A percentile compares a stretch with the other conserved stretches of the same genome.
Evolutionary conservation across 768 basidiomycete genomes (phyloP).

Genomic region (Holtermanniella nyarrowii): DNA sequence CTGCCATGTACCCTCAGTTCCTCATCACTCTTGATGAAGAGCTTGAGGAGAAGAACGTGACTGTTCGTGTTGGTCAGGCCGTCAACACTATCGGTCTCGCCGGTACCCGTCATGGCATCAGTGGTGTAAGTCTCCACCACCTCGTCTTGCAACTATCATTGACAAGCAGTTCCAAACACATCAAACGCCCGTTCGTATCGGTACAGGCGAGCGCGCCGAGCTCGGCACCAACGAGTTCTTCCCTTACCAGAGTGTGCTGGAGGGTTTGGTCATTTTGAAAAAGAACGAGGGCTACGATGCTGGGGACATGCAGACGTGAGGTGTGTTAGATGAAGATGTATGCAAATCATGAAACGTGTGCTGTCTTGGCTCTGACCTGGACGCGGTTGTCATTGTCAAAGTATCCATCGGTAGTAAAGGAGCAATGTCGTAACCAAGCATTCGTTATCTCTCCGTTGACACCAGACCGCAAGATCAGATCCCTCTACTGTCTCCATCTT

Average conservation of each 20-base stretch:
- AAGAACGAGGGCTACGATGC: constrained; percentile 49
- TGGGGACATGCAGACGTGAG: constrained; percentile 21
- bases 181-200: constrained; percentile 87
- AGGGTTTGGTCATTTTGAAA: constrained; percentile 81
- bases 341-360: no score
- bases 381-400: no score
- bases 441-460: no score
- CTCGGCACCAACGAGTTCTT: constrained; percentile 95
- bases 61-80: constrained; percentile 91
- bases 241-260: constrained; percentile 76
- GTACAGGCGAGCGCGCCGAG: constrained; percentile 88
- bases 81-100: constrained; percentile 97
- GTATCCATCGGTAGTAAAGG: no score
- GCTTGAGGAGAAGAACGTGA: constrained; percentile 71
- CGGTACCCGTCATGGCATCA: constrained; percentile 63
- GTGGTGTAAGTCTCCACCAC: constrained; percentile 33
- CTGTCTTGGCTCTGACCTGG: no score
- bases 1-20: constrained; percentile 98
- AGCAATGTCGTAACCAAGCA: no score
- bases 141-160: background rate
- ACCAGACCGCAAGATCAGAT: no score
- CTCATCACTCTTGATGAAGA: constrained; percentile 92
- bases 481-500: no score
- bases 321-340: no score
- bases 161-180: constrained; percentile 75